A percentile compares a stretch with the other conserved stretches of the same genome.
Conservation (phyloP, 371 early-diverging fungal genomes). For the Circinella umbellata region DNA sequence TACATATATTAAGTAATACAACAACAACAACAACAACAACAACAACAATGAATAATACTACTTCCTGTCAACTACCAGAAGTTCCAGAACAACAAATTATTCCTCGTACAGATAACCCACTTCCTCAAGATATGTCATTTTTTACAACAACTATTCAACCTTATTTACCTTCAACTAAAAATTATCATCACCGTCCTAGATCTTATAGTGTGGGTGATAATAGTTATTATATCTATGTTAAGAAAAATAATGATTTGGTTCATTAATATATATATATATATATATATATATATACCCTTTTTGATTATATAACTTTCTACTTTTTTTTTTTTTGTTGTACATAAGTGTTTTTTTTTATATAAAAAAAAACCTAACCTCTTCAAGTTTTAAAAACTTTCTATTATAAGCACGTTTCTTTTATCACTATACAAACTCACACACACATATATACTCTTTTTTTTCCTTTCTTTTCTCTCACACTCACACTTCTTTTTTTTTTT, state of each 20-base stretch:
- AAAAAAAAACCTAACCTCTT: too few species aligned
- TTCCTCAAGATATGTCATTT: conserved; percentile 5
- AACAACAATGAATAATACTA: not conserved
- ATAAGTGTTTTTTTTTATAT: too few species aligned
- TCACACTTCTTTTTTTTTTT: too few species aligned
- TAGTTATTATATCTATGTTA: not conserved
- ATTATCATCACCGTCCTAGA: not conserved
- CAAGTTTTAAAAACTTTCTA: too few species aligned
- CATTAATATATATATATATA: not conserved
- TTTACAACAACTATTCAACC: not conserved
- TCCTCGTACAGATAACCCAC: not conserved
- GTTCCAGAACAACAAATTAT: not conserved
- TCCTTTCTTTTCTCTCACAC: too few species aligned
- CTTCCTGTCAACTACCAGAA: not conserved
- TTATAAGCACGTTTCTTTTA: too few species aligned
- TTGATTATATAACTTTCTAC: not conserved
- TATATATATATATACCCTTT: not conserved
- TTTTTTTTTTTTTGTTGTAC: not conserved
- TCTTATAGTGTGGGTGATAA: conserved; percentile 1
- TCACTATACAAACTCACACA: too few species aligned
- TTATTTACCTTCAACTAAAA: not conserved
- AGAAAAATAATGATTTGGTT: conserved; percentile 6
- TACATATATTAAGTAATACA: not conserved
- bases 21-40: not conserved
- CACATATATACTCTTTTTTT: too few species aligned